Evolutionary conservation across 441 rosid species (phyloP), one percentile per base, ranked within the genome.

Genomic region (Daphne laureola): DNA sequence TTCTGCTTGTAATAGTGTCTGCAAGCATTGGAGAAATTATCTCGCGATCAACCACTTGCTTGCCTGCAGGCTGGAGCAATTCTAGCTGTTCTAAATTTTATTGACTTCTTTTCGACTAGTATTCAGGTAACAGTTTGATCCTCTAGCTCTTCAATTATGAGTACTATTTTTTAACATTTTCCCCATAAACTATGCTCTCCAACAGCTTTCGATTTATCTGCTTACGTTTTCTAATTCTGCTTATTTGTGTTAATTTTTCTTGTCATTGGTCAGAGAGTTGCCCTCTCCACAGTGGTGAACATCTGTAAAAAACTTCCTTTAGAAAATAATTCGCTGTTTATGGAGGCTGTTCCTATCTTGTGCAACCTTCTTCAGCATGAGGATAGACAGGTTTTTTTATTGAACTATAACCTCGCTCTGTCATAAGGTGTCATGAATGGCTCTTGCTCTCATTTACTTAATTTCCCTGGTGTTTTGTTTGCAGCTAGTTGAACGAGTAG

Each of bases 11-110:
- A 66, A 23, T 55, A 90, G 99, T 90, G 97, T 76, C 75, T 94
- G 81, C 96, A 94, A 90, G 97, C 99, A 63, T 73, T 94, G 81
- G 95, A 84, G 78, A 94, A 94, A 81, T 84, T 94, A 57, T 90
- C 99, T 27, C 82, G 80, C 44, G 94, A 87, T 63, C 87, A 94
- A 68, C 96, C 99, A 17, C 84, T 70, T 43, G 78, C 87, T 13
- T 94, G 97, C 73, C 73, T 94, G 68, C 81, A 87, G 70, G 92
- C 88, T 59, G 99, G 96, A 68, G 95, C 96, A 26, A 79, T 87
- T 41, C 75, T 78, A 91, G 95, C 99, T 60, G 95, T 78, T 70
- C 75, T 94, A 49, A 77, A 73, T 57, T 80, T 67, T 69, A 77
- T 94, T 56, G 99, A 90, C 57, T 94, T 94, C 77, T 84, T 94